Percentiles rank a stretch among this genome's conserved stretches.
These are phyloP conservation scores for Populus alba DNA, from an alignment of 345 rosid species.

Conservation along the genomic window DNA sequence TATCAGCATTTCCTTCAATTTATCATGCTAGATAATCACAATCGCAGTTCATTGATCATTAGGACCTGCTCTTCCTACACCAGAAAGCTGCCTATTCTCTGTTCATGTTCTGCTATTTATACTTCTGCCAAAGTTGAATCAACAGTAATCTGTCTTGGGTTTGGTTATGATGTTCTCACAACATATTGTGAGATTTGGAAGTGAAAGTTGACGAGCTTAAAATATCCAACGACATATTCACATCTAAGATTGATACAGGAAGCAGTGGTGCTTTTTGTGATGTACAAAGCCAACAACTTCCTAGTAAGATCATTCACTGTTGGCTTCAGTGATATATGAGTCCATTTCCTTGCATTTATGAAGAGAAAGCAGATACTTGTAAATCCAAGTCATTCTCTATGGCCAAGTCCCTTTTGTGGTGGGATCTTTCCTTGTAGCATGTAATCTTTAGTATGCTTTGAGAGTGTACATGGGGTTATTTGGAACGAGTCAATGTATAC, in stretches of 20 bases:
- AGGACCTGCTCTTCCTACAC: slow-evolving; percentile 16
- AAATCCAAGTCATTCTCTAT: slow-evolving; percentile 32
- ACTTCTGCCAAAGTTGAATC: slow-evolving; percentile 18
- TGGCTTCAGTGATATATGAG: slow-evolving; percentile 20
- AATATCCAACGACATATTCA: neutral
- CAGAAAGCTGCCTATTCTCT: slow-evolving; percentile 13
- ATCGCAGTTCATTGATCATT: slow-evolving; percentile 16
- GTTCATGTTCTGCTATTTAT: slow-evolving; percentile 14
- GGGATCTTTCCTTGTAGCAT: slow-evolving; percentile 16
- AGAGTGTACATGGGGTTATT: slow-evolving; percentile 37
- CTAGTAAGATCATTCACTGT: slow-evolving; percentile 15
- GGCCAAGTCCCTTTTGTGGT: slow-evolving; percentile 14
- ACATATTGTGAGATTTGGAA: slow-evolving; percentile 5
- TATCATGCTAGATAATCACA: neutral
- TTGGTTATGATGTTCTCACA: slow-evolving; percentile 1
- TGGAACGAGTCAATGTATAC: slow-evolving; percentile 25
- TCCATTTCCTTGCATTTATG: slow-evolving; percentile 27
- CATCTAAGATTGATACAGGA: neutral
- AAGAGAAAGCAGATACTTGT: slow-evolving; percentile 36
- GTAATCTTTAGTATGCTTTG: slow-evolving; percentile 29
- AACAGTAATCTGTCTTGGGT: slow-evolving; percentile 7
- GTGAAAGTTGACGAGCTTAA: neutral
- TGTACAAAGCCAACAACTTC: neutral
- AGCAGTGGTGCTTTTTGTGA: neutral
- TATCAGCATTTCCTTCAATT: slow-evolving; percentile 14